Evolutionary conservation across 306 rosid species (phyloP), one percentile per base, ranked within the genome.

Genomic region (Vicia sativa): DNA sequence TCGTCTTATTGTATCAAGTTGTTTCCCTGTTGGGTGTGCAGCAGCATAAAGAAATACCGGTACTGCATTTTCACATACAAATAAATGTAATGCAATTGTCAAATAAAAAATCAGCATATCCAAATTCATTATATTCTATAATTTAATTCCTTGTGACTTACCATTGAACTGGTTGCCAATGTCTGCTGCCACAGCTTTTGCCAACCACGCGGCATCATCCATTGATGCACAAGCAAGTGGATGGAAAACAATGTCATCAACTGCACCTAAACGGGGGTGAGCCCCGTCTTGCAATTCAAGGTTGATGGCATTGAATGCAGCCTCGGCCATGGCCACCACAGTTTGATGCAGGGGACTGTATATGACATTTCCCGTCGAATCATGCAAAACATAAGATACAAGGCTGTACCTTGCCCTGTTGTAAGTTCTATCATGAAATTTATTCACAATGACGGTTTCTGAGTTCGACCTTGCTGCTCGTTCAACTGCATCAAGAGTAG

Each of bases 241-340:
- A 52, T 92, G 96, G 78, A 92, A 86, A 44, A 87, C 73, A 62
- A 92, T 86, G 91, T 92, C 96, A 25, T 92, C 96, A 0, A 92
- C 87, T 0, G 76, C 88, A 6, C 98, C 98, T 2, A 90, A 52
- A 4, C 86, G 91, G 9, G 98, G 98, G 74, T 87, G 93, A 70
- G 96, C 80, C 0, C 96, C 98, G 0, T 81, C 74, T 35, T 90
- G 98, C n/a, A 21, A 56, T 77, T 87, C 88, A 5, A 92, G 88
- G 77, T 90, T 83, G 28, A 90, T 66, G 72, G 78, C 69, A 11
- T 71, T 70, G 23, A 84, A 87, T 11, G 98, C 96, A 64, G 83
- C 91, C 72, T 90, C 91, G 9, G 89, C 78, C 91, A 87, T 87
- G 70, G 86, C 84, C 7, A 83, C 23, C 21, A 85, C 86, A 5